Evolutionary conservation across 805 yeast genomes (phyloP).

Genomic region (Zygosaccharomyces bisporus): DNA sequence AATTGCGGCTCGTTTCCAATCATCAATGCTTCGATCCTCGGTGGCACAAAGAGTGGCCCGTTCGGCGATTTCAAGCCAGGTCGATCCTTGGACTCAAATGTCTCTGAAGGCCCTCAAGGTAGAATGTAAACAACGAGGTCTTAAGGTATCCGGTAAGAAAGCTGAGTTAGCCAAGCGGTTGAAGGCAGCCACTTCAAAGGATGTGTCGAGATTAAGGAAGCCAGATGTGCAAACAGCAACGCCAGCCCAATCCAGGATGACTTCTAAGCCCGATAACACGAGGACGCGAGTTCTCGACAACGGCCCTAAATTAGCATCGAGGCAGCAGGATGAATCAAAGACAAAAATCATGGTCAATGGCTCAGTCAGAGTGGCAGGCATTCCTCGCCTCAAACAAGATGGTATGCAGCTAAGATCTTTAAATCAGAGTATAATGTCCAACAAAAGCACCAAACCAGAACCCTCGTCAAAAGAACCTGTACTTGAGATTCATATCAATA

Average conservation of each 20-base stretch:
- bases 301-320: background rate
- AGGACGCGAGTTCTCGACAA: too few relatives aligned
- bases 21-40: conserved; percentile 7
- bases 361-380: background rate
- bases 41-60: background rate
- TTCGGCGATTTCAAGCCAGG: background rate
- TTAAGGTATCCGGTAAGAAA: conserved; percentile 60
- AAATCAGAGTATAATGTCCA: background rate
- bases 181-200: background rate
- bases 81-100: conserved; percentile 34
- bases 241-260: too few relatives aligned
- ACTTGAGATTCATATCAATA: background rate
- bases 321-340: background rate
- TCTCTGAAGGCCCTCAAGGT: conserved; percentile 51
- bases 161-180: conserved; percentile 46
- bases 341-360: background rate
- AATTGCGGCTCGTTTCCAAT: too few relatives aligned
- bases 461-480: background rate
- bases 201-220: background rate
- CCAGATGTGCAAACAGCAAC: too few relatives aligned
- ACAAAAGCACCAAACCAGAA: background rate
- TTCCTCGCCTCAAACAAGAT: background rate
- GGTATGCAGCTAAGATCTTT: background rate
- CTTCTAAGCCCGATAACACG: too few relatives aligned
- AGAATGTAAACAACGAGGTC: conserved; percentile 58